Evolutionary conservation across 2,329 filamentous ascomycete genomes (phyloP), one percentile per base, ranked within the genome.

Genomic region (Colletotrichum tofieldiae): DNA sequence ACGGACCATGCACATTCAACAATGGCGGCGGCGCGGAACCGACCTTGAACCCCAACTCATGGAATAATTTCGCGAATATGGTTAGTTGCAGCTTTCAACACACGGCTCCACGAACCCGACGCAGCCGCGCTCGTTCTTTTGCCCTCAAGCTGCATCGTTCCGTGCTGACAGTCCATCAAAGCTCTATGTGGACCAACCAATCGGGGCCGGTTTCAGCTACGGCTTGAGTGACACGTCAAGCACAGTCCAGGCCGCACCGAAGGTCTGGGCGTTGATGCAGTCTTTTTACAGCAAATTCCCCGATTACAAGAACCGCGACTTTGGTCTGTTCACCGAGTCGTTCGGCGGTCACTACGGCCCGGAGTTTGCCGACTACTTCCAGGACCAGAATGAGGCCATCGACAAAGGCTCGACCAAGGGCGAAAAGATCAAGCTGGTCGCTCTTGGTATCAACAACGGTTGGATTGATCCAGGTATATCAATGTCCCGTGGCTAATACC

Each of bases 251-350:
- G 86, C 86, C 12, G 85, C 86, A 4, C 82, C 83, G 0, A 83
- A 83, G 60, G 84, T 90, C n/a, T 91, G 88, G 88, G 85, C 82
- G 3, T 80, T 90, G n/a, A 78, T 90, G 59, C 88, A 91, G 77
- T 85, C 86, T 1, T 93, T 91, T 84, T 89, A 91, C 66, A 84
- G 87, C 5, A 86, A 89, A 39, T 93, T 93, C 70, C 90, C 90
- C 0, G 84, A 86, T 39, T 92, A 93, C 77, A 85, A 88, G 77
- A 86, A 87, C 3, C 86, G 87, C 54, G 87, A 91, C 71, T 86
- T 90, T 70, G 85, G 86, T 5, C 82, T 91, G 65, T 89, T 86
- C 64, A 85, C 87, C 6, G 84, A 87, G 73, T 87, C 85, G 0
- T 91, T 91, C 72, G 89, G 89, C 35, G 88, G 89, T n/a, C 86